Base-by-base conservation (phyloP, 176 grass and related monocot species). In the Leersia perrieri region DNA sequence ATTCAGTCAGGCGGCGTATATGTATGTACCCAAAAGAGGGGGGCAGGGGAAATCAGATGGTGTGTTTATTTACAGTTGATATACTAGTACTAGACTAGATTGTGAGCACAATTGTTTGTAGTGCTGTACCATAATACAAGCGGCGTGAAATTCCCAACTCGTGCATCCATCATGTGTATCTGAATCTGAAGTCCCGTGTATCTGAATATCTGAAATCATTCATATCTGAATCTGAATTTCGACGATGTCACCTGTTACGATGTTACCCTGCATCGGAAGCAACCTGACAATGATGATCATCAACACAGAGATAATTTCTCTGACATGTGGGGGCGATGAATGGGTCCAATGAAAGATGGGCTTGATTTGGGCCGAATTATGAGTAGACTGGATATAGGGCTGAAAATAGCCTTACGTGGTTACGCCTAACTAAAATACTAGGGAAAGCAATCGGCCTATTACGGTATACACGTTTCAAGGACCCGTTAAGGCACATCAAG, bases 41-140 rank as follows among this genome's bases (percentile, higher is more conserved):
- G n/a, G 31, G 44, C 25, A 3, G 11, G 53, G 49, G 34, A 34
- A 11, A 81, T 33, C 34, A 61, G 26, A 40, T 30, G 62, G 63
- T 68, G 9, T 20, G 30, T 18, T 69, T 58, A 29, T 18, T 69
- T 58, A 29, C 16, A 53, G 49, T n/a, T 53, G n/a, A n/a, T n/a
- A n/a, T n/a, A n/a, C n/a, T n/a, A n/a, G n/a, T n/a, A 53, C 18
- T 53, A 53, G 49, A 53, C 25, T 5, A 66, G 70, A 39, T 53
- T 65, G 60, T 83, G 49, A n/a, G 60, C 38, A 83, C 23, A 53
- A 13, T 28, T 64, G 29, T 45, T 34, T 73, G 22, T 44, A 81
- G 51, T 63, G 57, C 33, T 44, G 69, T 82, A 61, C 18, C 22
- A 39, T 80, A 28, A 53, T 1, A 62, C 18, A 72, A 39, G 26